Percentiles rank a stretch among this genome's conserved stretches.
Conservation (phyloP, 2,329 filamentous ascomycete species). For the Botryotinia calthae region DNA sequence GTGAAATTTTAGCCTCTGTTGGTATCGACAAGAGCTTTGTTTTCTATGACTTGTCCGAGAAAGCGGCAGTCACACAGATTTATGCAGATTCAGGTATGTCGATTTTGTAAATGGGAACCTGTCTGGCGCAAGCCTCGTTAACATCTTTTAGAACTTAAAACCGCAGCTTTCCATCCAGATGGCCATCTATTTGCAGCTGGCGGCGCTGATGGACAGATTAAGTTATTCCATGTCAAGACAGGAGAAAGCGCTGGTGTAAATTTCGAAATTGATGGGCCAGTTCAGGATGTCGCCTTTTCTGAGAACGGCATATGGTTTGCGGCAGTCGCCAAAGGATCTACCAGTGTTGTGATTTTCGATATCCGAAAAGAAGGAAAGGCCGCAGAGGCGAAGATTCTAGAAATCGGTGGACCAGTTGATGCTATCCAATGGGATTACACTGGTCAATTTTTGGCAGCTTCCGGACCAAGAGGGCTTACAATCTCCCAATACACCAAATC, state of each 20-base stretch:
- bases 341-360: slow-evolving; percentile 83
- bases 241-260: slow-evolving; percentile 68
- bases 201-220: slow-evolving; percentile 74
- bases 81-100: slow-evolving; percentile 75
- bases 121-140: background rate
- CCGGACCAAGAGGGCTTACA: slow-evolving; percentile 74
- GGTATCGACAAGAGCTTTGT: slow-evolving; percentile 90
- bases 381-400: slow-evolving; percentile 77
- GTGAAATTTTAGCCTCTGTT: slow-evolving; percentile 79
- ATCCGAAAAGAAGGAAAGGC: slow-evolving; percentile 86
- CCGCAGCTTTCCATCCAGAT: slow-evolving; percentile 88
- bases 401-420: slow-evolving; percentile 75
- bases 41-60: slow-evolving; percentile 73
- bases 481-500: slow-evolving; percentile 89
- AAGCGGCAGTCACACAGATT: slow-evolving; percentile 71
- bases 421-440: slow-evolving; percentile 89
- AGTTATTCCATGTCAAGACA: slow-evolving; percentile 83
- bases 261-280: slow-evolving; percentile 66
- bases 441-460: slow-evolving; percentile 85
- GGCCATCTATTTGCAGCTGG: slow-evolving; percentile 91
- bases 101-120: background rate
- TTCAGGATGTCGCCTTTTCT: slow-evolving; percentile 79
- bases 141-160: slow-evolving; percentile 46
- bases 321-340: slow-evolving; percentile 73
- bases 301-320: slow-evolving; percentile 98